Evolutionary conservation across 257 asterid genomes (phyloP).

Genomic region (Nicotiana obtusifolia): DNA sequence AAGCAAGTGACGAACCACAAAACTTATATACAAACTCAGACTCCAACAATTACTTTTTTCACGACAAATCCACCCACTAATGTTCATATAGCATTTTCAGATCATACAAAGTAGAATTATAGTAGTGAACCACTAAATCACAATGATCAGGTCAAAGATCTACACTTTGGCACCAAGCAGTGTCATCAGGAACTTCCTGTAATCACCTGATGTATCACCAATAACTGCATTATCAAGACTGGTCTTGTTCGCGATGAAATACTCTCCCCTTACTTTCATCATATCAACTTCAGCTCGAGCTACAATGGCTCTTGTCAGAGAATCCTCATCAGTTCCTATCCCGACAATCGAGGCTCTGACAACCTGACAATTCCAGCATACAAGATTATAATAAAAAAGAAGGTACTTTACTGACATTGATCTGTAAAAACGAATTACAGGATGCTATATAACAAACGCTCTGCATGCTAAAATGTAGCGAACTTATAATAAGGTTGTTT

Average conservation of each 20-base stretch:
- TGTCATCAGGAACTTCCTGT: slow-evolving; percentile 62
- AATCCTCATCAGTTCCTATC: slow-evolving; percentile 75
- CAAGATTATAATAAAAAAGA: not conserved
- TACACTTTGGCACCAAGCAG: slow-evolving; percentile 55
- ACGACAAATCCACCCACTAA: not conserved
- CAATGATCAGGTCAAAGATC: slow-evolving; percentile 7
- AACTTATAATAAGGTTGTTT: not conserved
- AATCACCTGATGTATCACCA: slow-evolving; percentile 79
- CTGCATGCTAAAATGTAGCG: not conserved
- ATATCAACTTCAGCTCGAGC: slow-evolving; percentile 69
- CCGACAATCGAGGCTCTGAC: slow-evolving; percentile 54
- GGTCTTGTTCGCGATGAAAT: slow-evolving; percentile 32
- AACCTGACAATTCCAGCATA: slow-evolving; percentile 33
- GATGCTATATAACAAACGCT: not conserved
- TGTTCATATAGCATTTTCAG: not conserved
- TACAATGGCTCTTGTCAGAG: slow-evolving; percentile 63
- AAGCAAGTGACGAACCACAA: not conserved
- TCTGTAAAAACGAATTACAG: not conserved
- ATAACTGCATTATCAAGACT: slow-evolving; percentile 54
- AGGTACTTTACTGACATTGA: not conserved
- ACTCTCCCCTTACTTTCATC: slow-evolving; percentile 56
- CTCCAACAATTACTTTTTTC: not conserved
- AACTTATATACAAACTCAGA: not conserved
- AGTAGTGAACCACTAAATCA: not conserved
- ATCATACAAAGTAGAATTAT: not conserved